phyloP scores from a whole-genome alignment of 2,329 filamentous ascomycete species.

The Aspergillus texensis region DNA sequence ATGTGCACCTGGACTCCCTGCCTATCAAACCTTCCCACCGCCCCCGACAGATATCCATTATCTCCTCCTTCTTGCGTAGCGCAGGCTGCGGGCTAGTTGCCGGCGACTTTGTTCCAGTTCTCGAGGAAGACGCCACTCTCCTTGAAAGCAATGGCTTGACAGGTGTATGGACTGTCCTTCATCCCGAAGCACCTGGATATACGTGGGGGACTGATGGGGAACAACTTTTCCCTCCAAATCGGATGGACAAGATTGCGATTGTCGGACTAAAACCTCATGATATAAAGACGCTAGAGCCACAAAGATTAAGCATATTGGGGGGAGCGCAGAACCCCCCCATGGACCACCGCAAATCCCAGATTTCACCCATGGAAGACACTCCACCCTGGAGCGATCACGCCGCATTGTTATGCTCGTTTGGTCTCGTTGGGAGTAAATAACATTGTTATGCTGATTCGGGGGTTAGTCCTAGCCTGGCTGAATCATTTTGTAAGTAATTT shows the following conservation, averaged over 20 bases:
- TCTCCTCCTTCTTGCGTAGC: conserved; percentile 5
- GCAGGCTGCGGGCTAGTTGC: conserved; percentile 2
- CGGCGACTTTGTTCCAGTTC: conserved; percentile 3
- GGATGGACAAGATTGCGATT: background rate
- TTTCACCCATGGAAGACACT: background rate
- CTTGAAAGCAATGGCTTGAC: background rate
- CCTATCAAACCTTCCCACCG: conserved; percentile 6
- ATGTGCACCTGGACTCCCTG: conserved; percentile 6
- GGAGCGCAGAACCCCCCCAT: background rate
- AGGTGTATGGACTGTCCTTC: background rate
- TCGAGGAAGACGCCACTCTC: background rate
- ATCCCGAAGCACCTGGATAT: background rate
- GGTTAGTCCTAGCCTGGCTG: too few relatives aligned
- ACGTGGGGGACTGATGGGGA: background rate
- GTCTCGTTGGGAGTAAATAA: background rate
- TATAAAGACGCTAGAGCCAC: background rate
- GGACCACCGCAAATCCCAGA: background rate
- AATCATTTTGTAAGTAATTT: too few relatives aligned
- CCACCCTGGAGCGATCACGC: background rate
- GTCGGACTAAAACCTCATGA: background rate
- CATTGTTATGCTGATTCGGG: too few relatives aligned
- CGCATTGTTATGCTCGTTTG: background rate
- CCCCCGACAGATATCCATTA: conserved; percentile 4
- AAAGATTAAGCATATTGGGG: background rate
- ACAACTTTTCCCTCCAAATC: background rate